These are phyloP conservation scores for Mycena sanguinolenta DNA, from an alignment of 768 basidiomycete species.

Conservation along the genomic window DNA sequence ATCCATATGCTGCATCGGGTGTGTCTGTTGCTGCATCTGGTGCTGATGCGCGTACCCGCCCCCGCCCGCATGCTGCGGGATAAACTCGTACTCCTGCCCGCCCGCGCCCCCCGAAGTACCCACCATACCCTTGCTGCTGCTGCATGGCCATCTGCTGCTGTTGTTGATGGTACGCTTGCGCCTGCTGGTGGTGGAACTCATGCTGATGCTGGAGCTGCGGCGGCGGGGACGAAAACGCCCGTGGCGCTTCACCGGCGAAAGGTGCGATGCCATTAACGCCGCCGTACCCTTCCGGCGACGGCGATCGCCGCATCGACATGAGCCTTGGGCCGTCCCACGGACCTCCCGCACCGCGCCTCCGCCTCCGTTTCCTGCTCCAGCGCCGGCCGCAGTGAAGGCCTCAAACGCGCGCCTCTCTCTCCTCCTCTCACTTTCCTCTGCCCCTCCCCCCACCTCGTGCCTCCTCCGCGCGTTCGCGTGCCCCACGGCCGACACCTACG, in stretches of 20 bases:
- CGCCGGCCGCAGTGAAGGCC: slow-evolving; percentile 12
- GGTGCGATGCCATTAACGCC: slow-evolving; percentile 45
- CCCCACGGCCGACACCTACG: not conserved
- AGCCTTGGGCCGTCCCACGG: slow-evolving; percentile 47
- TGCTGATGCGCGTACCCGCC: too few species aligned
- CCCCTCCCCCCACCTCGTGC: slow-evolving; percentile 12
- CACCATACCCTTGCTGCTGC: not conserved
- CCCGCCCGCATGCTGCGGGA: slow-evolving; percentile 6
- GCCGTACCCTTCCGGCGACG: slow-evolving; percentile 10
- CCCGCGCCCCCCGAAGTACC: not conserved
- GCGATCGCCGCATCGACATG: slow-evolving; percentile 4
- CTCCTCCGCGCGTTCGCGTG: slow-evolving; percentile 7
- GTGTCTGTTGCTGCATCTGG: slow-evolving; percentile 6
- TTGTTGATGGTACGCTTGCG: not conserved
- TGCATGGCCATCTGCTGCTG: not conserved
- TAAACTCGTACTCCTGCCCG: too few species aligned
- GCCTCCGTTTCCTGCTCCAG: too few species aligned
- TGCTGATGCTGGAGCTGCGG: slow-evolving; percentile 1
- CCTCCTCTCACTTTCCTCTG: slow-evolving; percentile 57
- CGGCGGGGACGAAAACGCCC: slow-evolving; percentile 38
- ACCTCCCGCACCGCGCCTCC: not conserved
- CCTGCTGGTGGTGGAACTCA: slow-evolving; percentile 10
- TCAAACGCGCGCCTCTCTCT: slow-evolving; percentile 53
- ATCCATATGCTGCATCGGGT: not conserved
- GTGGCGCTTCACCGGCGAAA: slow-evolving; percentile 32